Conservation (phyloP, 106 monocot genomes). For the Platanthera guangdongensis region DNA sequence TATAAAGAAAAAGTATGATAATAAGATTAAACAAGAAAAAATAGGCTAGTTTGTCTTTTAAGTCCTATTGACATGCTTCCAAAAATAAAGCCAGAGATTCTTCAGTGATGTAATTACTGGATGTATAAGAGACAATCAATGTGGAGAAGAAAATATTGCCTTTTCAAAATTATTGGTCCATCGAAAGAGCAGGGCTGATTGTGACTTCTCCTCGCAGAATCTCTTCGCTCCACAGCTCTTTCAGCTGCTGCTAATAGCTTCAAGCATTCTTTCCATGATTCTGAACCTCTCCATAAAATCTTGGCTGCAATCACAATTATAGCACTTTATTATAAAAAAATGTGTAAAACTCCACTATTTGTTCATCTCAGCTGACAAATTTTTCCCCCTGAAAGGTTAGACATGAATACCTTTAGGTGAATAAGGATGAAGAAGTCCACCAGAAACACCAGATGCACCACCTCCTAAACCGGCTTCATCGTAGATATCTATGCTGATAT, state of each 20-base stretch:
- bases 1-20: no score
- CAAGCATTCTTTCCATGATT: conserved; percentile 85
- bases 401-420: conserved; percentile 74
- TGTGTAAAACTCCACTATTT: neutral
- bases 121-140: neutral
- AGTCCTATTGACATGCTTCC: no score
- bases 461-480: conserved; percentile 90
- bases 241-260: conserved; percentile 66
- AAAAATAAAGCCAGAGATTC: no score
- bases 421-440: conserved; percentile 95
- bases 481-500: conserved; percentile 58
- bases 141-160: conserved; percentile 27
- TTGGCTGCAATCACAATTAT: conserved; percentile 43
- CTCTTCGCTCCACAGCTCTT: conserved; percentile 16
- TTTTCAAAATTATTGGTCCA: conserved; percentile 74
- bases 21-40: no score
- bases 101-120: neutral
- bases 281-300: conserved; percentile 73
- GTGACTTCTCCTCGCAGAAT: conserved; percentile 1
- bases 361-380: neutral
- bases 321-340: neutral
- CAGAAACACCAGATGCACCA: conserved; percentile 83
- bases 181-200: conserved; percentile 20
- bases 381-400: neutral
- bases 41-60: no score